phyloP scores from a whole-genome alignment of 805 yeast species.

The Candida endomychidarum region DNA sequence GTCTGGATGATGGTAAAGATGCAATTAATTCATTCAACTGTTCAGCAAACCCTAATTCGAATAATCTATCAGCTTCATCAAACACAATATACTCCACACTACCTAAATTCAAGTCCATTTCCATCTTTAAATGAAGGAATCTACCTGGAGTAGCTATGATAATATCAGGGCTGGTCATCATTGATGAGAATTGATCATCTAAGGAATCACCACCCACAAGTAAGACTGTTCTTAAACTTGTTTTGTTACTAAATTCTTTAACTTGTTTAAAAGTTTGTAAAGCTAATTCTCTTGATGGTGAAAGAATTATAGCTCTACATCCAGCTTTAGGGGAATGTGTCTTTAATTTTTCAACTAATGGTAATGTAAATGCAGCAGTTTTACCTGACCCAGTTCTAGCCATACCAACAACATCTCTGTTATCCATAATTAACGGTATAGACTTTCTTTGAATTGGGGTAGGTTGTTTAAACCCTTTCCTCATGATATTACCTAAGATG shows the following conservation, averaged over 20 bases:
- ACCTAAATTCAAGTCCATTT: conserved; percentile 84
- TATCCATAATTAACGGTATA: conserved; percentile 83
- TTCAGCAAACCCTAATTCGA: conserved; percentile 94
- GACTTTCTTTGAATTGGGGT: conserved; percentile 98
- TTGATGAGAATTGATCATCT: conserved; percentile 90
- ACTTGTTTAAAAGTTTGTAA: conserved; percentile 86
- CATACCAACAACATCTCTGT: conserved; percentile 97
- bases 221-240: conserved; percentile 76
- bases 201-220: conserved; percentile 98
- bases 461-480: conserved; percentile 90
- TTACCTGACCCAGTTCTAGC: conserved; percentile 99
- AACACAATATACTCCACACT: conserved; percentile 88
- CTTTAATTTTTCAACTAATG: conserved; percentile 82
- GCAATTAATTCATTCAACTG: conserved; percentile 88
- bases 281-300: conserved; percentile 97
- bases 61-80: conserved; percentile 96
- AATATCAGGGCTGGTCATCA: conserved; percentile 94
- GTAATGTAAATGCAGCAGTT: conserved; percentile 94
- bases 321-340: conserved; percentile 86
- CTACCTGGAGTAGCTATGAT: conserved; percentile 98
- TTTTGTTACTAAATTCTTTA: conserved; percentile 81
- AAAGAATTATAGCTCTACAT: conserved; percentile 79
- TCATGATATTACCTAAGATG: conserved; percentile 64
- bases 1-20: conserved; percentile 78
- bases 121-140: conserved; percentile 91